Base-by-base conservation (phyloP, 2,329 filamentous ascomycete genomes). In the Cladosporium sp. region DNA sequence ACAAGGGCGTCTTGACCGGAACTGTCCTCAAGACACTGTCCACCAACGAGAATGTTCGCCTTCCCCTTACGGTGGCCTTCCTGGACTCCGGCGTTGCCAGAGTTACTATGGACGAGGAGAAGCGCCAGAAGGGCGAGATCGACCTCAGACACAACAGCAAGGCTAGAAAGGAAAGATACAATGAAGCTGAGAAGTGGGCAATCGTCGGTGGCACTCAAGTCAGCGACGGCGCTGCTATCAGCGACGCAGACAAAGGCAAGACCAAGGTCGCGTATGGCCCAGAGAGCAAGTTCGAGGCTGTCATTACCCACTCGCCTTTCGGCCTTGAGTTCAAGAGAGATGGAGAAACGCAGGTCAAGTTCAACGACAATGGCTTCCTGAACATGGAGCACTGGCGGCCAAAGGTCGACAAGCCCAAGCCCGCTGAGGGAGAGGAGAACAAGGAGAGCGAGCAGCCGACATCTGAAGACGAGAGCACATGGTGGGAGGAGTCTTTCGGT, bases 401-500 rank as follows among this genome's bases (percentile, higher is more conserved):
- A 38, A 95, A 96, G 78, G 71, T 89, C 13, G 91, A 96, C 49
- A 75, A 82, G 62, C 67, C 80, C 57, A 29, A 40, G 6, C 74
- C 77, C 54, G 81, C 82, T 51, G 78, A 73, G 51, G 74, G 75
- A 52, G 82, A 83, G 50, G 77, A 73, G 50, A 73, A 74, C 56
- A 83, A 84, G 53, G 79, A 74, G 49, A 68, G 73, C 41, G 72
- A 75, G 43, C 62, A 61, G 11, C 60, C 60, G 13, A 13, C 48
- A 71, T 22, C 70, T 73, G 34, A 83, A 84, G 88, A 93, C 58
- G 88, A 96, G 66, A 87, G 85, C 70, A 96, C 91, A 3, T 96
- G 90, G 89, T 99, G 93, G 93, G 93, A 99, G 6, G 93, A 99
- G 73, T 82, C 80, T 0, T 99, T 99, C 68, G 92, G 92, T 57